A percentile compares a stretch with the other conserved stretches of the same genome.
Evolutionary conservation across 208 protist species (phyloP).

Genomic region (Trypanosoma mega): DNA sequence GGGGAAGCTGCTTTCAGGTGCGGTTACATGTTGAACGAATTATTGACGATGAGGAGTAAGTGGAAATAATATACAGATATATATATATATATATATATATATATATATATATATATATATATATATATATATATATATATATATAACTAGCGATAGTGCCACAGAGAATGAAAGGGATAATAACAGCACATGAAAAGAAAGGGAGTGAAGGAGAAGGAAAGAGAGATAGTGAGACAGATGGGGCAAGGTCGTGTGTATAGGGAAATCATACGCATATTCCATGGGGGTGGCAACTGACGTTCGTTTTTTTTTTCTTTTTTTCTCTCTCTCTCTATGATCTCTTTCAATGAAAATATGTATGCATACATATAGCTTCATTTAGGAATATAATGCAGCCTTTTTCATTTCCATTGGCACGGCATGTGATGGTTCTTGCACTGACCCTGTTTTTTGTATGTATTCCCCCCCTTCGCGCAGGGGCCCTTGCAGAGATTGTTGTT

Average conservation of each 20-base stretch:
- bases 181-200: too few species aligned
- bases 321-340: background rate
- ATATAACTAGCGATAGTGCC: too few species aligned
- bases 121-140: too few species aligned
- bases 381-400: background rate
- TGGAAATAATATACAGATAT: background rate
- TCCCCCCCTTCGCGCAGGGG: background rate
- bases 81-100: too few species aligned
- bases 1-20: conserved; percentile 27
- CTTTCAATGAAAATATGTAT: background rate
- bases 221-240: background rate
- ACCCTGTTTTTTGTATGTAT: background rate
- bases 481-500: conserved; percentile 25
- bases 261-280: too few species aligned
- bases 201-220: background rate
- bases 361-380: background rate
- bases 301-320: background rate
- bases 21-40: conserved; percentile 21
- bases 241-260: too few species aligned
- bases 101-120: too few species aligned
- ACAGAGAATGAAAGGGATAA: too few species aligned
- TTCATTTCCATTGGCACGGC: background rate
- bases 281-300: background rate
- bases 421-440: background rate
- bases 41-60: conserved; percentile 27